phyloP scores from a whole-genome alignment of 345 rosid species.

The Chamaenerion angustifolium region DNA sequence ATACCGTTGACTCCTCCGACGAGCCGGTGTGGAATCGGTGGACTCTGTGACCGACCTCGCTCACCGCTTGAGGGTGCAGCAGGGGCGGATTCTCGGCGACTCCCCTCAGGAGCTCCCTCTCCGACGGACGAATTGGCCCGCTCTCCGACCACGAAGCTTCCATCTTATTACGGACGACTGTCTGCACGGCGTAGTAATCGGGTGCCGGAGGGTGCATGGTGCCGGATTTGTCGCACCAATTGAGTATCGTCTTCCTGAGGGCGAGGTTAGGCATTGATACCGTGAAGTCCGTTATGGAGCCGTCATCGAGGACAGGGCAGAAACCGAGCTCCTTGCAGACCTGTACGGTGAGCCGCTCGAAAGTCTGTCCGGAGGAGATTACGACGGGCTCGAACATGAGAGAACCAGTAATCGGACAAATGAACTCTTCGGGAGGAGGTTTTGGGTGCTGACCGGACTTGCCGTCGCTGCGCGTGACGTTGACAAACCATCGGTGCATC shows the following conservation, averaged over 20 bases:
- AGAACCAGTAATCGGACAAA: background rate
- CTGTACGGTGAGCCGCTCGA: background rate
- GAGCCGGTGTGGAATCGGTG: constrained; percentile 28
- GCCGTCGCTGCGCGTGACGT: constrained; percentile 4
- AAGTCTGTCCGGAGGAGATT: constrained; percentile 7
- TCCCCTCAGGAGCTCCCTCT: constrained; percentile 45
- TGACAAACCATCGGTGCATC: constrained; percentile 4
- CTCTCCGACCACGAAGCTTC: background rate
- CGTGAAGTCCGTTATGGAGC: constrained; percentile 1
- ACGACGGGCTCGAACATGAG: background rate
- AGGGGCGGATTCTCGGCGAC: constrained; percentile 38
- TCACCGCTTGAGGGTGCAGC: constrained; percentile 33
- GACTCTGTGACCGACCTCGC: constrained; percentile 32
- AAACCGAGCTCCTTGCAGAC: background rate
- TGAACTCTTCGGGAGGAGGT: constrained; percentile 12
- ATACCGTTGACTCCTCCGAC: constrained; percentile 42
- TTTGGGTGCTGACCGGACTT: constrained; percentile 6
- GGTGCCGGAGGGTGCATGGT: constrained; percentile 19
- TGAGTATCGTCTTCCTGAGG: background rate
- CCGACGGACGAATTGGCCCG: constrained; percentile 41
- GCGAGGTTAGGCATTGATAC: background rate
- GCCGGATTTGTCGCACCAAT: constrained; percentile 10
- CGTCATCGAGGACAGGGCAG: background rate
- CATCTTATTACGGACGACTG: constrained; percentile 25
- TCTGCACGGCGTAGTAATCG: constrained; percentile 35